A percentile compares a stretch with the other conserved stretches of the same genome.
These are phyloP conservation scores for Xanthoconium stramineum DNA, from an alignment of 768 basidiomycete species.

Conservation along the genomic window DNA sequence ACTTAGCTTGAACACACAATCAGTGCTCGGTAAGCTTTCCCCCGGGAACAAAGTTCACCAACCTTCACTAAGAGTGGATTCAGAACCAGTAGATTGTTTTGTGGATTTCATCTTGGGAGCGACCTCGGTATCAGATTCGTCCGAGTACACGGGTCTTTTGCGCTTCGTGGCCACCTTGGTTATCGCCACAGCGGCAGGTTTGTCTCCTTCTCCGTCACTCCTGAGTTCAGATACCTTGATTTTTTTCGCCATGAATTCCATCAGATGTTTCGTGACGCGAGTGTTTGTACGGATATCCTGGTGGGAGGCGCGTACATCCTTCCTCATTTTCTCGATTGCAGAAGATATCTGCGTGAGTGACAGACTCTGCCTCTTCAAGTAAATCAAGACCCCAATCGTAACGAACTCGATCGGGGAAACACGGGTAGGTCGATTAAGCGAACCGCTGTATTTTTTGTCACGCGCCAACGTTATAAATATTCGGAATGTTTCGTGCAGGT, in stretches of 20 bases:
- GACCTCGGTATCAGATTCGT: conserved; percentile 21
- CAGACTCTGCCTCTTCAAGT: conserved; percentile 30
- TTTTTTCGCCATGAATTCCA: conserved; percentile 29
- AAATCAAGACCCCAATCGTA: conserved; percentile 42
- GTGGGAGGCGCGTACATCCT: conserved; percentile 35
- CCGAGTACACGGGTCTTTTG: conserved; percentile 24
- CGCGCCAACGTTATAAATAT: conserved; percentile 35
- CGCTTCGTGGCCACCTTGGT: conserved; percentile 21
- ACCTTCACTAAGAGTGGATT: conserved; percentile 12
- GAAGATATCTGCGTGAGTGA: conserved; percentile 42
- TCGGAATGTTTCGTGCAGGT: conserved; percentile 32
- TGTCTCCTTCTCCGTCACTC: conserved; percentile 32
- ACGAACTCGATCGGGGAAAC: conserved; percentile 46
- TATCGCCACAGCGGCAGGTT: conserved; percentile 21
- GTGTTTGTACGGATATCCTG: conserved; percentile 41
- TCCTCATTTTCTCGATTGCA: conserved; percentile 40
- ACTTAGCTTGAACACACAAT: conserved; percentile 12
- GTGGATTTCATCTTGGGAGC: conserved; percentile 14
- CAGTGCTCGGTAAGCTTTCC: not conserved
- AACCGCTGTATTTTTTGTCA: conserved; percentile 29
- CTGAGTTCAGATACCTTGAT: conserved; percentile 32
- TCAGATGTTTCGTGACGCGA: conserved; percentile 34
- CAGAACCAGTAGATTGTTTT: conserved; percentile 1
- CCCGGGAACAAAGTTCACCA: not conserved
- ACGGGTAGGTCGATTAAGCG: conserved; percentile 34